phyloP scores from a whole-genome alignment of 179 eudicot genomes.

The Patellifolia procumbens region DNA sequence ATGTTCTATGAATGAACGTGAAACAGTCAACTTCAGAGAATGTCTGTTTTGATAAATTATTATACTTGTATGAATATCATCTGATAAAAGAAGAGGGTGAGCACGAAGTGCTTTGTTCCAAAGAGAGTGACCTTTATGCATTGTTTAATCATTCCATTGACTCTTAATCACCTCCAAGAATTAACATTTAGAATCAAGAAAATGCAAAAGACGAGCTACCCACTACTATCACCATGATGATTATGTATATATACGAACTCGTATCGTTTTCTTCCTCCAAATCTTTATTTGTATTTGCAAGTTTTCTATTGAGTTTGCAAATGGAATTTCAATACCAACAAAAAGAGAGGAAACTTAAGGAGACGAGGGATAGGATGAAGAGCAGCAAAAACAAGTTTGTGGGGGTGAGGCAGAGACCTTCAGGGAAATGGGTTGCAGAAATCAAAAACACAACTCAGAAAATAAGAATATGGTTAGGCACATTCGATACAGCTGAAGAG shows the following conservation, averaged over 20 bases:
- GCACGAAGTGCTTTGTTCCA: constrained; percentile 19
- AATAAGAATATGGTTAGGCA: constrained; percentile 84
- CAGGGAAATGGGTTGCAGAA: constrained; percentile 89
- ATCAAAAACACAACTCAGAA: constrained; percentile 80
- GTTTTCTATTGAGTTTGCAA: neutral
- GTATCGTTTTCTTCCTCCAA: neutral
- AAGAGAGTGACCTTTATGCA: constrained; percentile 13
- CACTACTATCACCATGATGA: constrained; percentile 10
- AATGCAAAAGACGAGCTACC: constrained; percentile 16
- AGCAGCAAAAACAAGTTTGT: constrained; percentile 49
- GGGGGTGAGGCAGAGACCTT: constrained; percentile 83
- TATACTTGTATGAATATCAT: neutral
- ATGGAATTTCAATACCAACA: constrained; percentile 56
- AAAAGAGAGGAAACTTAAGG: constrained; percentile 29
- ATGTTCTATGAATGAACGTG: neutral
- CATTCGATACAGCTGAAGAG: constrained; percentile 78
- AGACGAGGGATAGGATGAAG: constrained; percentile 9
- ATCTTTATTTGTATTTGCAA: neutral
- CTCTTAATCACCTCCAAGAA: neutral
- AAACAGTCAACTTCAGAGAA: neutral
- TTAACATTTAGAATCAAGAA: neutral
- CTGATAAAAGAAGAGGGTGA: constrained; percentile 17
- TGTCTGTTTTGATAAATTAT: neutral
- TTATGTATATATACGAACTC: constrained; percentile 6
- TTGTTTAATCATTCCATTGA: constrained; percentile 23